phyloP scores from a whole-genome alignment of 2,329 filamentous ascomycete species.

The Metarhizium rileyi region DNA sequence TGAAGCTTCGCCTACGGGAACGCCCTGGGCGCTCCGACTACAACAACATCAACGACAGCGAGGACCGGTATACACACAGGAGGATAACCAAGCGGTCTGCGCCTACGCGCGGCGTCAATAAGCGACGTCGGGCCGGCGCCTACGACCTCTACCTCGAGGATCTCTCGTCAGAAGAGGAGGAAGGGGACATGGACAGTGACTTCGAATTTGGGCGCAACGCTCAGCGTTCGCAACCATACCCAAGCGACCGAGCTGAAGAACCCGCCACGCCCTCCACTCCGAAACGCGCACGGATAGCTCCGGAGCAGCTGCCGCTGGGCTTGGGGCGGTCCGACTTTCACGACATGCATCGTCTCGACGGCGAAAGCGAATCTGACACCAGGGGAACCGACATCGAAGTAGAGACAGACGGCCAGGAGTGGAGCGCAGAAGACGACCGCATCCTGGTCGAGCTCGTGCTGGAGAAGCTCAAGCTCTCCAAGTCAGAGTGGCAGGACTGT shows the following conservation, averaged over 20 bases:
- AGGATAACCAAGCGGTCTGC: slow-evolving; percentile 43
- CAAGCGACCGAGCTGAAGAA: slow-evolving; percentile 10
- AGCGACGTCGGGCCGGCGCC: slow-evolving; percentile 38
- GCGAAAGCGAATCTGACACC: slow-evolving; percentile 13
- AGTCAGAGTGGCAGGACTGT: slow-evolving; percentile 58
- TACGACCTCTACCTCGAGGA: slow-evolving; percentile 36
- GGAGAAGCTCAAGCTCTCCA: slow-evolving; percentile 55
- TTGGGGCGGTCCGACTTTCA: slow-evolving; percentile 51
- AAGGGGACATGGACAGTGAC: slow-evolving; percentile 26
- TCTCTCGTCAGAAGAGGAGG: slow-evolving; percentile 16
- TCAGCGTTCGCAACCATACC: slow-evolving; percentile 11
- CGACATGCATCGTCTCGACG: slow-evolving; percentile 28
- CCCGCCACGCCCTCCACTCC: slow-evolving; percentile 38
- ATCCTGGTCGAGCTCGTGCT: slow-evolving; percentile 58
- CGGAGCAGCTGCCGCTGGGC: slow-evolving; percentile 49
- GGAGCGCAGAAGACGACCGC: slow-evolving; percentile 55
- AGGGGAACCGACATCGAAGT: slow-evolving; percentile 30
- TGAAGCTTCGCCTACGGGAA: slow-evolving; percentile 47
- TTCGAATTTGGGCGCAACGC: slow-evolving; percentile 19
- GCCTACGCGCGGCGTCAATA: slow-evolving; percentile 39
- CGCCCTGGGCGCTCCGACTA: slow-evolving; percentile 21
- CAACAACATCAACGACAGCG: slow-evolving; percentile 15
- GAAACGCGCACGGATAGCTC: slow-evolving; percentile 50
- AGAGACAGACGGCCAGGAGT: slow-evolving; percentile 38
- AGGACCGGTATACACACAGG: slow-evolving; percentile 27